Conservation (phyloP, 805 yeast genomes). For the Kuraishia piskuri region DNA sequence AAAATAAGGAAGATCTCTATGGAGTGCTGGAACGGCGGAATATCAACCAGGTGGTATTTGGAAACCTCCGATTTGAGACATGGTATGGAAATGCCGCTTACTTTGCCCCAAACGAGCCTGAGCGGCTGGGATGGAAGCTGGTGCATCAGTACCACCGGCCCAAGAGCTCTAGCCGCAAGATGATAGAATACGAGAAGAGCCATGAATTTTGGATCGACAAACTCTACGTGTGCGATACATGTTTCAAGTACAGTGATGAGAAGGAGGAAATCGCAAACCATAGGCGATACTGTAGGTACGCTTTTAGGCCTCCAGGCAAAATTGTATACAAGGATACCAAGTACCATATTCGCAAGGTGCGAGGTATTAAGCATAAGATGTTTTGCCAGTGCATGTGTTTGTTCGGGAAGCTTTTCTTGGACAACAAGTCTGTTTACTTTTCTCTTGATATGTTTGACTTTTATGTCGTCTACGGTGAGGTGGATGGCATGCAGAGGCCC, state of each 20-base stretch:
- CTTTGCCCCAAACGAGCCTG: slow-evolving; percentile 38
- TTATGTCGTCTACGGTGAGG: slow-evolving; percentile 57
- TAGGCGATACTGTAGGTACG: slow-evolving; percentile 32
- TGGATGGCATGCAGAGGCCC: slow-evolving; percentile 34
- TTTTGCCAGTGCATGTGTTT: slow-evolving; percentile 79
- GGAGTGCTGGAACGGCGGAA: slow-evolving; percentile 59
- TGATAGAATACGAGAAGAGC: slow-evolving; percentile 9
- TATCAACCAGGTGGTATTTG: slow-evolving; percentile 58
- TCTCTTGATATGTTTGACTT: slow-evolving; percentile 73
- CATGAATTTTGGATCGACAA: slow-evolving; percentile 45
- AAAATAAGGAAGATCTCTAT: slow-evolving; percentile 33
- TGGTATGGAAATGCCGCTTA: slow-evolving; percentile 89
- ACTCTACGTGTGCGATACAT: slow-evolving; percentile 67
- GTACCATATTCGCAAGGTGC: slow-evolving; percentile 53
- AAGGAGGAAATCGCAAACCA: slow-evolving; percentile 42
- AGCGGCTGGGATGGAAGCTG: slow-evolving; percentile 34
- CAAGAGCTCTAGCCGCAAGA: slow-evolving; percentile 5
- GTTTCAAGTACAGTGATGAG: slow-evolving; percentile 71
- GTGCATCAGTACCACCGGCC: slow-evolving; percentile 15
- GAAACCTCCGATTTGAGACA: slow-evolving; percentile 59
- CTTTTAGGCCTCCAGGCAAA: slow-evolving; percentile 48
- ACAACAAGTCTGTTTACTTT: slow-evolving; percentile 82
- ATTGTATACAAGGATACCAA: slow-evolving; percentile 55
- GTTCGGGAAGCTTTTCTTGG: slow-evolving; percentile 81
- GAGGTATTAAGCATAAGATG: slow-evolving; percentile 53